Evolutionary conservation across 2,329 filamentous ascomycete genomes (phyloP), one percentile per base, ranked within the genome.

Genomic region (Beauveria sp.): DNA sequence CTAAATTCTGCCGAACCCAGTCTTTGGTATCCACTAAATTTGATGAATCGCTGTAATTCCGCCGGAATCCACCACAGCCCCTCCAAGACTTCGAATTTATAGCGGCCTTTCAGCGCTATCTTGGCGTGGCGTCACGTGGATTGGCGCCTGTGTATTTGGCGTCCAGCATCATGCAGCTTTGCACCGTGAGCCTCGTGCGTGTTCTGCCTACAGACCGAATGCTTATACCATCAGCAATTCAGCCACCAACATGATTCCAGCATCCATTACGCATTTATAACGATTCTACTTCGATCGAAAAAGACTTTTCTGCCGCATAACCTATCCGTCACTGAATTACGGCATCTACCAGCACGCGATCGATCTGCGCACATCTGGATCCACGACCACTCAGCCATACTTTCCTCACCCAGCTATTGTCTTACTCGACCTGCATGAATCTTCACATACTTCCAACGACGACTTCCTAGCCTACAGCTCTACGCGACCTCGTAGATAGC

Each of bases 401-500:
- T 26, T 14, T 30, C 22, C 26, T 6, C 41, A 12, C 9, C 46
- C 41, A 18, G 1, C 22, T 18, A n/a, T 37, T 8, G 12, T 14
- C 37, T 18, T 12, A 48, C 20, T n/a, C 40, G 18, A 55, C 18
- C 24, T 43, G n/a, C 40, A 55, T 59, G 56, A 37, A 44, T 52
- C 24, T 16, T 52, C 28, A 41, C 30, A 30, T 16, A 16, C 37
- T 22, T 18, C 16, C 26, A 41, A 26, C 43, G 5, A 43, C 14
- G n/a, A 7, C n/a, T 4, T 14, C 20, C 8, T n/a, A 44, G 53
- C 12, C 43, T 37, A 8, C 28, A 6, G 3, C 54, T 12, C 52
- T 28, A 41, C 43, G 20, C 18, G 51, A 24, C 55, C 62, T 63
- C 64, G 63, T 65, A 64, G 65, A 51, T 58, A 48, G 62, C 63